These are phyloP conservation scores for Eudorina sp. DNA, from an alignment of 139 green algal species.

Conservation along the genomic window DNA sequence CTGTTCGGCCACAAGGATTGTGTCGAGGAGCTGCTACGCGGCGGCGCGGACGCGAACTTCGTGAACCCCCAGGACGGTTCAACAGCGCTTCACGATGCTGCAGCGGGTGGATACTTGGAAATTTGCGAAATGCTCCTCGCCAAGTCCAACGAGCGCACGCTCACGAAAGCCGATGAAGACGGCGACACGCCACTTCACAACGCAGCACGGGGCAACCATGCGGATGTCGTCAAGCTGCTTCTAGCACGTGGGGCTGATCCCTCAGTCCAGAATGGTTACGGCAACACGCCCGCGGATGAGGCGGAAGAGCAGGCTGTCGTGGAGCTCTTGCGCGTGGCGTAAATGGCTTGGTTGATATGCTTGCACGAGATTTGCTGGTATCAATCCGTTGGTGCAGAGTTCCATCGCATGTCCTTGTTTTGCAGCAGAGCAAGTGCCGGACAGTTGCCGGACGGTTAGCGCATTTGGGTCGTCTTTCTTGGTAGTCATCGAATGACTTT, in stretches of 20 bases:
- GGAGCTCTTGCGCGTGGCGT: background rate
- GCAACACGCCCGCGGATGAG: constrained; percentile 52
- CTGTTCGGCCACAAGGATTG: constrained; percentile 64
- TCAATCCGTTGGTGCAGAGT: no score
- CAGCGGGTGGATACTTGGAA: constrained; percentile 64
- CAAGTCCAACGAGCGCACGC: background rate
- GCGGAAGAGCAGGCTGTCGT: constrained; percentile 44
- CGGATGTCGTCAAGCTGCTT: constrained; percentile 49
- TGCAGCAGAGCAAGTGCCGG: no score
- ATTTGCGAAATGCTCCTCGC: constrained; percentile 60
- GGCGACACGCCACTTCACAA: constrained; percentile 72
- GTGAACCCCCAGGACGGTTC: constrained; percentile 64
- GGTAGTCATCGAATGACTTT: no score
- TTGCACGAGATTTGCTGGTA: no score
- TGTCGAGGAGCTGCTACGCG: constrained; percentile 57
- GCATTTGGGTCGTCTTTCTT: no score
- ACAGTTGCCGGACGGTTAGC: no score
- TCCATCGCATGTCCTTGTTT: no score
- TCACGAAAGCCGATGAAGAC: constrained; percentile 49
- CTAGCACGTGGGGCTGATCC: constrained; percentile 52
- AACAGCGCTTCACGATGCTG: constrained; percentile 69
- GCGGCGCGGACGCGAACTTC: constrained; percentile 46
- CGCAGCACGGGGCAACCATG: constrained; percentile 60
- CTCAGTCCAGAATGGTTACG: constrained; percentile 34
- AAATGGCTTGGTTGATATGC: background rate